Conservation (phyloP, 2,329 filamentous ascomycete genomes). For the Calonectria henricotiae region DNA sequence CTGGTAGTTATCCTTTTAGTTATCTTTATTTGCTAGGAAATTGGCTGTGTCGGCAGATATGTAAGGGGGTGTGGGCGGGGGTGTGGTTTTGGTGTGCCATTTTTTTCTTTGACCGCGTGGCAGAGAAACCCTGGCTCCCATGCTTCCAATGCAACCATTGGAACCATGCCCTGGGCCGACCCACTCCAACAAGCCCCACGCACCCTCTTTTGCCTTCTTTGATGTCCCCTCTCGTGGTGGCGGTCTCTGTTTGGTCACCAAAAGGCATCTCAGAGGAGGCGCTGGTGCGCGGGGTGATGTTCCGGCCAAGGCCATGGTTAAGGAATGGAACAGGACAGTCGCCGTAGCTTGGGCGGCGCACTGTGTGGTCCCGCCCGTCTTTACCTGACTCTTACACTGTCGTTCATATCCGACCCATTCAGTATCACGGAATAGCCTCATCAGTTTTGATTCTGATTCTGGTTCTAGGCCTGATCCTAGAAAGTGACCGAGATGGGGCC, state of each 20-base stretch:
- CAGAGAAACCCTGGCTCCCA: slow-evolving; percentile 46
- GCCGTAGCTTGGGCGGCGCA: slow-evolving; percentile 14
- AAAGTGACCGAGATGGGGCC: slow-evolving; percentile 23
- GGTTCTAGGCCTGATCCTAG: slow-evolving; percentile 8
- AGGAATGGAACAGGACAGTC: slow-evolving; percentile 28
- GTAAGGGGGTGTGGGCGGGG: no score
- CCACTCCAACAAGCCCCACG: slow-evolving; percentile 48
- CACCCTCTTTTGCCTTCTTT: slow-evolving; percentile 35
- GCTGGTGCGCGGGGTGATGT: slow-evolving; percentile 16
- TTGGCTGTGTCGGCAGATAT: no score
- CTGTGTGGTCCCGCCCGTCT: slow-evolving; percentile 20
- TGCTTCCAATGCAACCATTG: slow-evolving; percentile 45
- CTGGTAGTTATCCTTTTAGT: no score
- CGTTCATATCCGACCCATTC: neutral
- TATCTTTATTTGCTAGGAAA: no score
- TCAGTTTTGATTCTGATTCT: slow-evolving; percentile 2
- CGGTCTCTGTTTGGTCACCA: slow-evolving; percentile 15
- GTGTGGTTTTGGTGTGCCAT: no score
- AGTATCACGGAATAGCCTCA: slow-evolving; percentile 13
- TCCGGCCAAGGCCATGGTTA: neutral
- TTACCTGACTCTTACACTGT: slow-evolving; percentile 21
- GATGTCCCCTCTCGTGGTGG: slow-evolving; percentile 27
- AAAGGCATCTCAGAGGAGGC: slow-evolving; percentile 24
- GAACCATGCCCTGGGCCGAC: slow-evolving; percentile 35
- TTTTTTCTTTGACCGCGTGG: no score